These are phyloP conservation scores for Aspergillus sergii DNA, from an alignment of 2,329 filamentous ascomycete species.

Conservation along the genomic window DNA sequence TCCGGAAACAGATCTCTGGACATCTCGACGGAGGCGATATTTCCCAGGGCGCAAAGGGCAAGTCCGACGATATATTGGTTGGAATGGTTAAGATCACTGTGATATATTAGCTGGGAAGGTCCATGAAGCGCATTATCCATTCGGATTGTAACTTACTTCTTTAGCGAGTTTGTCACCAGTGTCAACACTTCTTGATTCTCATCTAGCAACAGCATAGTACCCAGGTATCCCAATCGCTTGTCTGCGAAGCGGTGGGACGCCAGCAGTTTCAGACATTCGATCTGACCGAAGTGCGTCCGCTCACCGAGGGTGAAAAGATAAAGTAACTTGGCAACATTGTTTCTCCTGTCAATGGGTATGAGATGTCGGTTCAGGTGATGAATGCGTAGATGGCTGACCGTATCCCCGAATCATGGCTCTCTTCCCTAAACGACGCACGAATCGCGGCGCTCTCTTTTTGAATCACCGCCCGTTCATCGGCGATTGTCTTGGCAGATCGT, in stretches of 20 bases:
- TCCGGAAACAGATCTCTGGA: conserved; percentile 95
- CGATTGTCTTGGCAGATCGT: conserved; percentile 96
- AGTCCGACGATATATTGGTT: conserved; percentile 99
- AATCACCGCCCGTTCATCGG: conserved; percentile 96
- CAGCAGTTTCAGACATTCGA: conserved; percentile 96
- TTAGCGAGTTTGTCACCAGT: conserved; percentile 93
- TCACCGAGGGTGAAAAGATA: conserved; percentile 98
- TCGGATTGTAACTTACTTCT: conserved; percentile 69
- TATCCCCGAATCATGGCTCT: conserved; percentile 87
- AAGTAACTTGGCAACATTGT: conserved; percentile 97
- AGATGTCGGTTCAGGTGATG: conserved; percentile 20
- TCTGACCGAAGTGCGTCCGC: conserved; percentile 97
- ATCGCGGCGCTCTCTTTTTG: conserved; percentile 99
- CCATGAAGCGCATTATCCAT: background rate
- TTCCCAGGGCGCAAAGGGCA: conserved; percentile 92
- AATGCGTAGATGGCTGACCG: conserved; percentile 61
- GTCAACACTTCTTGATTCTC: conserved; percentile 99
- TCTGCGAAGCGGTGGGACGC: conserved; percentile 97
- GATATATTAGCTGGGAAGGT: conserved; percentile 35
- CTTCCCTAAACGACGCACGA: conserved; percentile 94
- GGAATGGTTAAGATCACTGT: conserved; percentile 89
- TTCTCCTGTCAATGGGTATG: conserved; percentile 65
- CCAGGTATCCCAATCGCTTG: conserved; percentile 92
- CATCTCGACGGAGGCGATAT: conserved; percentile 98
- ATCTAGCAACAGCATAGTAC: conserved; percentile 92